These are phyloP conservation scores for Candida andamanensis DNA, from an alignment of 805 yeast genomes.

Conservation along the genomic window DNA sequence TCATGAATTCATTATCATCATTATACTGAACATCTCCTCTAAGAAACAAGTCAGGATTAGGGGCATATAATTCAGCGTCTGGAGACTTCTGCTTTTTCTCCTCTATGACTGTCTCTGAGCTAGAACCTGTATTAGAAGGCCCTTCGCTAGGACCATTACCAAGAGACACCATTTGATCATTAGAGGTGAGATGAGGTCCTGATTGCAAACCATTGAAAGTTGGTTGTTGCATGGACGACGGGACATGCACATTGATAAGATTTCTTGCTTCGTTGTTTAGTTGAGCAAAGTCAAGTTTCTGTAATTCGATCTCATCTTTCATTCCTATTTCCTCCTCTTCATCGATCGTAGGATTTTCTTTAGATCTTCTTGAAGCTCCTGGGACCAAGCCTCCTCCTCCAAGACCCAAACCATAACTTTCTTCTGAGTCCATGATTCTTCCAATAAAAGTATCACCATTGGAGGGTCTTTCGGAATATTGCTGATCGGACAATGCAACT, in stretches of 20 bases:
- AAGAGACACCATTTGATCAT: slow-evolving; percentile 3
- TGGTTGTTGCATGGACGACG: slow-evolving; percentile 14
- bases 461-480: slow-evolving; percentile 19
- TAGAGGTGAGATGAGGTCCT: background rate
- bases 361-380: slow-evolving; percentile 23
- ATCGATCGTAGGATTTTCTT: slow-evolving; percentile 20
- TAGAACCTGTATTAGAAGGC: slow-evolving; percentile 7
- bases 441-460: slow-evolving; percentile 37
- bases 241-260: slow-evolving; percentile 47
- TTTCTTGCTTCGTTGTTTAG: slow-evolving; percentile 51
- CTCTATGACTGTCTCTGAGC: slow-evolving; percentile 9
- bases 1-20: slow-evolving; percentile 25
- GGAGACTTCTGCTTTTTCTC: slow-evolving; percentile 2
- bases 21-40: slow-evolving; percentile 17
- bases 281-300: slow-evolving; percentile 36
- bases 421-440: slow-evolving; percentile 23
- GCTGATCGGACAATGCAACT: slow-evolving; percentile 31
- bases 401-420: slow-evolving; percentile 15
- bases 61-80: slow-evolving; percentile 23
- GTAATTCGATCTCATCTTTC: slow-evolving; percentile 39
- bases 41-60: slow-evolving; percentile 42
- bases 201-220: background rate
- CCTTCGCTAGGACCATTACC: too few relatives aligned
- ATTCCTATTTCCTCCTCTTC: slow-evolving; percentile 28
- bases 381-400: slow-evolving; percentile 42